A percentile compares a stretch with the other conserved stretches of the same genome.
Conservation (phyloP, 495 filamentous ascomycete genomes). For the Trichoderma virens region DNA sequence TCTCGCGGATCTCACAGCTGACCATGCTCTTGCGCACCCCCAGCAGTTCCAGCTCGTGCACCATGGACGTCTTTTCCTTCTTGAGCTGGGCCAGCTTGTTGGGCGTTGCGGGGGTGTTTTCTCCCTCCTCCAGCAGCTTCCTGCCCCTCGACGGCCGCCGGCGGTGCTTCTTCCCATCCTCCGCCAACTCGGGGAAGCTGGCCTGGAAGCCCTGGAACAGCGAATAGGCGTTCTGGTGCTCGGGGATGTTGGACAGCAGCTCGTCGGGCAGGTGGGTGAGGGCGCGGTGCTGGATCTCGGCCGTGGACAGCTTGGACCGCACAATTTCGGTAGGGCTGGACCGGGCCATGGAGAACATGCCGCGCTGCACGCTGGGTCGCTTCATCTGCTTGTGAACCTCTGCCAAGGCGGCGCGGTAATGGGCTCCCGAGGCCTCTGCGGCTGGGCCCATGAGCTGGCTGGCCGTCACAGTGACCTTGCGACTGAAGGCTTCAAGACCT, state of each 20-base stretch:
- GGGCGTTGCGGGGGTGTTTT: slow-evolving; percentile 44
- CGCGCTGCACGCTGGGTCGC: slow-evolving; percentile 73
- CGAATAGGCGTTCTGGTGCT: slow-evolving; percentile 76
- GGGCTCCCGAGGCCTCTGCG: slow-evolving; percentile 52
- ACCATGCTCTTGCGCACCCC: slow-evolving; percentile 95
- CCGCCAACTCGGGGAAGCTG: slow-evolving; percentile 67
- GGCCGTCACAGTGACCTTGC: slow-evolving; percentile 92
- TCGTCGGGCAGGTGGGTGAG: slow-evolving; percentile 86
- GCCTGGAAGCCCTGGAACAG: slow-evolving; percentile 96
- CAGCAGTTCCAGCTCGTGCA: slow-evolving; percentile 84
- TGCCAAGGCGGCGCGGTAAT: slow-evolving; percentile 79
- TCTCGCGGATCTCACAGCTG: slow-evolving; percentile 89
- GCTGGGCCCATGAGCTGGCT: slow-evolving; percentile 73
- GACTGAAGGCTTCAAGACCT: slow-evolving; percentile 84
- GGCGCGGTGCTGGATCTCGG: slow-evolving; percentile 92
- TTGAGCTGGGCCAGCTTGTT: slow-evolving; percentile 61
- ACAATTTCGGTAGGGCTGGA: slow-evolving; percentile 87
- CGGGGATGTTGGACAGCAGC: slow-evolving; percentile 78
- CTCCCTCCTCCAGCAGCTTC: slow-evolving; percentile 60
- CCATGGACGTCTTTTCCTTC: slow-evolving; percentile 67
- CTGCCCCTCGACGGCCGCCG: slow-evolving; percentile 62
- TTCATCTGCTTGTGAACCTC: slow-evolving; percentile 84
- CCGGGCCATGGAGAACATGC: slow-evolving; percentile 80
- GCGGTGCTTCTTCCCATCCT: slow-evolving; percentile 60
- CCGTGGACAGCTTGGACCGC: slow-evolving; percentile 80